Conservation (phyloP, 1,284 basidiomycete genomes). For the Moesziomyces parantarcticus region DNA sequence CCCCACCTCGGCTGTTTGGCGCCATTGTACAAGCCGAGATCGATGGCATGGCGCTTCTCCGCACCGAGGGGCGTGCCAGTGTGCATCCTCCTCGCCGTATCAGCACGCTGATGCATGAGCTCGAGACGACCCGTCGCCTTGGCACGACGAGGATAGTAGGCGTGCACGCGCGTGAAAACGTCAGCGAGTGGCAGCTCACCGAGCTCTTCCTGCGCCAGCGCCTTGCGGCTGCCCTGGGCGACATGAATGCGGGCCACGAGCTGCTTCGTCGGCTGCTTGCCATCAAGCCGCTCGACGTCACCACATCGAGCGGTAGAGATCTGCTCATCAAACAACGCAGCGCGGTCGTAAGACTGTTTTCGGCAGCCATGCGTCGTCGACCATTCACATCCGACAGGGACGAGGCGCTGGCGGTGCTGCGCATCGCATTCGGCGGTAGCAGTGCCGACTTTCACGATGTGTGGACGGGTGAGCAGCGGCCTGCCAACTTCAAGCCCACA, state of each 20-base stretch:
- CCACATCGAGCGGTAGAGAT: not conserved
- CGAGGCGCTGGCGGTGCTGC: constrained; percentile 19
- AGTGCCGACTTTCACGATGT: constrained; percentile 7
- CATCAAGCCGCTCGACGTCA: not conserved
- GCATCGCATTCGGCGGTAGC: constrained; percentile 1
- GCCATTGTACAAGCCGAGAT: constrained; percentile 25
- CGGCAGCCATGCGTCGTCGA: constrained; percentile 13
- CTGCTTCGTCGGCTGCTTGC: constrained; percentile 7
- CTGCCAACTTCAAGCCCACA: not conserved
- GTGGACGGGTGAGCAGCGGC: constrained; percentile 13
- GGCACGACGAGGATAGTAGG: not conserved
- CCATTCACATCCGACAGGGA: not conserved
- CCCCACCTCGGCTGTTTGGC: constrained; percentile 4
- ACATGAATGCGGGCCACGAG: constrained; percentile 2
- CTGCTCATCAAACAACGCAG: constrained; percentile 31
- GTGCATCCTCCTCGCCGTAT: not conserved
- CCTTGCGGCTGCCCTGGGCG: constrained; percentile 4
- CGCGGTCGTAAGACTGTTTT: constrained; percentile 25
- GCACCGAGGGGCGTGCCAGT: too few species aligned
- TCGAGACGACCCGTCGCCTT: not conserved
- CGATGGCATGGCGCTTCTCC: constrained; percentile 5
- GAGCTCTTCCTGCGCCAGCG: constrained; percentile 6
- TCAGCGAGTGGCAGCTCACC: constrained; percentile 10
- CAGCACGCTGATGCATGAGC: not conserved
- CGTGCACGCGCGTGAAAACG: not conserved